Percentiles rank a stretch among this genome's conserved stretches.
Conservation (phyloP, 805 yeast genomes). For the Wilhelminamyces savonicus region DNA sequence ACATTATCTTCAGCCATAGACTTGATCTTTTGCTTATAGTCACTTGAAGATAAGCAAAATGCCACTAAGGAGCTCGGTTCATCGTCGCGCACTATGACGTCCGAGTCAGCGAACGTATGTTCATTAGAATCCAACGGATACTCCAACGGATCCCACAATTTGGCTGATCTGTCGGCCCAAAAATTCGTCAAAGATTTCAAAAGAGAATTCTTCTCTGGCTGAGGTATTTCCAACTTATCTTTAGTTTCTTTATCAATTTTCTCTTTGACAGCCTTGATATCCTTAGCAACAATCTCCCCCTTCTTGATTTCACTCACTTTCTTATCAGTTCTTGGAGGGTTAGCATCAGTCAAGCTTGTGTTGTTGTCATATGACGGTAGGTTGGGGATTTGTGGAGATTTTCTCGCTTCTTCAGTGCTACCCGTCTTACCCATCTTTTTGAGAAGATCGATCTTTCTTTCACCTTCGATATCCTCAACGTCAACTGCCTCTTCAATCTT, state of each 20-base stretch:
- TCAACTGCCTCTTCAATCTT: conserved; percentile 85
- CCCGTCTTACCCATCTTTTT: conserved; percentile 4
- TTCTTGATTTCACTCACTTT: not conserved
- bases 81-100: conserved; percentile 89
- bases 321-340: too few relatives aligned
- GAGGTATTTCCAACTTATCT: conserved; percentile 25
- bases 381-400: too few relatives aligned
- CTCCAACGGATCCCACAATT: conserved; percentile 86
- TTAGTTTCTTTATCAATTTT: not conserved
- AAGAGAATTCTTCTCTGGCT: conserved; percentile 65
- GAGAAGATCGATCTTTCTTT: too few relatives aligned
- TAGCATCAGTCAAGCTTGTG: too few relatives aligned
- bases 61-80: conserved; percentile 95
- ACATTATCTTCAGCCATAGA: conserved; percentile 23
- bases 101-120: conserved; percentile 89
- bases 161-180: conserved; percentile 97
- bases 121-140: conserved; percentile 79
- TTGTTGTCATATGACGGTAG: too few relatives aligned
- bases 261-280: not conserved
- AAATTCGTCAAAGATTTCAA: conserved; percentile 81
- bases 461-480: conserved; percentile 19
- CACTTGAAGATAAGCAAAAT: conserved; percentile 81
- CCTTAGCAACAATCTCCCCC: not conserved
- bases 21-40: conserved; percentile 63
- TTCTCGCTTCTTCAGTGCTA: too few relatives aligned